These are phyloP conservation scores for Phytophthora kernoviae DNA, from an alignment of 352 stramenopile genomes.

Conservation along the genomic window DNA sequence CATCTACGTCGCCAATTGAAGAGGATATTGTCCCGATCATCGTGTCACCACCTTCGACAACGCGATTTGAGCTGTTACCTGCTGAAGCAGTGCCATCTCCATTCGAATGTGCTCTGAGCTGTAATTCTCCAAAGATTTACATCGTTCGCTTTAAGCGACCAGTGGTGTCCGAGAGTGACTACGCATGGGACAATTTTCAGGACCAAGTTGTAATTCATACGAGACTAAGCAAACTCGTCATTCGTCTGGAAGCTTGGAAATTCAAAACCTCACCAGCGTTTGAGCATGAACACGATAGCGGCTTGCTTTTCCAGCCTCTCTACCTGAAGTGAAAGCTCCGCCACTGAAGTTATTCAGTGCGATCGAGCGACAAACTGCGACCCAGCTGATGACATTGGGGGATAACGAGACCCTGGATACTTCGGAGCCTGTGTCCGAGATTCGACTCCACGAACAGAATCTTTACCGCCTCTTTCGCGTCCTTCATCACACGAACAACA, in stretches of 20 bases:
- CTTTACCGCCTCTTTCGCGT: slow-evolving; percentile 8
- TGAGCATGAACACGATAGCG: not conserved
- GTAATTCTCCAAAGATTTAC: slow-evolving; percentile 23
- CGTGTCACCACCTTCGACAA: slow-evolving; percentile 53
- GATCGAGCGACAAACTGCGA: slow-evolving; percentile 38
- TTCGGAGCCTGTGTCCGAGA: not conserved
- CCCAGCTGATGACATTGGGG: slow-evolving; percentile 2
- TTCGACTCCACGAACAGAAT: not conserved
- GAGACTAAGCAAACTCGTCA: slow-evolving; percentile 48
- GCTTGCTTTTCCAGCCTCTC: slow-evolving; percentile 31
- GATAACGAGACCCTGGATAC: slow-evolving; percentile 4
- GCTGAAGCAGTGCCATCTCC: slow-evolving; percentile 6
- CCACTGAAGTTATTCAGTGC: slow-evolving; percentile 62
- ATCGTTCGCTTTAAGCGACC: slow-evolving; percentile 50
- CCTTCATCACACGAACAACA: slow-evolving; percentile 11
- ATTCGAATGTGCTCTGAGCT: slow-evolving; percentile 25
- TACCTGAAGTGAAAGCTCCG: slow-evolving; percentile 44
- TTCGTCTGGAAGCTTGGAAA: slow-evolving; percentile 46
- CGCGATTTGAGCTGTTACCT: slow-evolving; percentile 43
- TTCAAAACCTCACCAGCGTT: not conserved
- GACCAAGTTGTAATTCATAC: slow-evolving; percentile 70
- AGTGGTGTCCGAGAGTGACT: slow-evolving; percentile 46
- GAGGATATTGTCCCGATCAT: slow-evolving; percentile 41
- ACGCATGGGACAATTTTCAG: slow-evolving; percentile 64
- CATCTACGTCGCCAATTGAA: not conserved